A percentile compares a stretch with the other conserved stretches of the same genome.
phyloP scores from a whole-genome alignment of 768 basidiomycete species.

The Sistotremastrum niveocremeum region DNA sequence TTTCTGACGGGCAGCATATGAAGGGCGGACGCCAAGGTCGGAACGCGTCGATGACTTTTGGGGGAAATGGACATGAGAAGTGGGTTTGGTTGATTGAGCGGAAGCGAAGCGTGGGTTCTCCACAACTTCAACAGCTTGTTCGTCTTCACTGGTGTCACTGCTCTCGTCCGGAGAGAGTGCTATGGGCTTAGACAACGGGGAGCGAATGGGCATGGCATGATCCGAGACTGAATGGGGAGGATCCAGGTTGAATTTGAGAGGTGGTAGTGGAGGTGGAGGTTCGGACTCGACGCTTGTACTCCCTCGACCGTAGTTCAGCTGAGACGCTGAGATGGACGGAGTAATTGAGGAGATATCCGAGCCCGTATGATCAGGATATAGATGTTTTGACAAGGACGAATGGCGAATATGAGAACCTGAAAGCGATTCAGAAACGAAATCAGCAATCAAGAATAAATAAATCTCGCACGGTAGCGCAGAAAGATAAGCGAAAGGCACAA shows the following conservation, averaged over 20 bases:
- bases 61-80: neutral
- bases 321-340: too few species aligned
- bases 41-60: neutral
- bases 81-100: neutral
- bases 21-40: neutral
- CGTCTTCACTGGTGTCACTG: slow-evolving; percentile 22
- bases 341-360: too few species aligned
- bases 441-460: too few species aligned
- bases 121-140: slow-evolving; percentile 26
- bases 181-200: neutral
- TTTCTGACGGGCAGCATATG: neutral
- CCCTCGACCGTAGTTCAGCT: too few species aligned
- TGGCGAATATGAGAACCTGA: too few species aligned
- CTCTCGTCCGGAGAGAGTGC: neutral
- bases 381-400: too few species aligned
- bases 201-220: neutral
- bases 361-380: too few species aligned
- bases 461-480: too few species aligned
- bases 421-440: too few species aligned
- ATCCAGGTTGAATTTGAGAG: slow-evolving; percentile 32
- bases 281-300: slow-evolving; percentile 15
- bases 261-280: slow-evolving; percentile 8
- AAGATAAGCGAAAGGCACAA: neutral
- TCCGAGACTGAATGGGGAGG: neutral
- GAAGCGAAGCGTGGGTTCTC: slow-evolving; percentile 39